Evolutionary conservation across 345 rosid genomes (phyloP).

Genomic region (Arabidopsis arenosa): DNA sequence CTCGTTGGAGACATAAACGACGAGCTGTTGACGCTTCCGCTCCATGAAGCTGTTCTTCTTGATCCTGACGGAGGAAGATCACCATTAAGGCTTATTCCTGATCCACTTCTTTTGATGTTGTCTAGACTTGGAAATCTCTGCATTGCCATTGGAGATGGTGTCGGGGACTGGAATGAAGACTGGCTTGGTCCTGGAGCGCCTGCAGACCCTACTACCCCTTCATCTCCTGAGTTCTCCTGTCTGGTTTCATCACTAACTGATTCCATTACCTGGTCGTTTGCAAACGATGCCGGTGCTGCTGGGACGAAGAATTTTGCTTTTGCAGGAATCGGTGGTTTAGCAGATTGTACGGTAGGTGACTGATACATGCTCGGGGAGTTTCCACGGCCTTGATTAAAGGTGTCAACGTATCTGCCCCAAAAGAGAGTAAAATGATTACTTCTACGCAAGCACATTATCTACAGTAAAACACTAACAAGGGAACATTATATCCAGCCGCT

Average conservation of each 20-base stretch:
- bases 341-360: constrained; percentile 67
- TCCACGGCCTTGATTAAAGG: constrained; percentile 71
- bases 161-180: constrained; percentile 47
- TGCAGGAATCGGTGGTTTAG: constrained; percentile 69
- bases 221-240: constrained; percentile 47
- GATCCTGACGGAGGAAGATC: constrained; percentile 48
- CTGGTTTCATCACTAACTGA: constrained; percentile 56
- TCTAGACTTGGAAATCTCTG: constrained; percentile 77
- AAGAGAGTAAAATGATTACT: neutral
- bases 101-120: constrained; percentile 53
- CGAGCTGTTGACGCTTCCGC: constrained; percentile 65
- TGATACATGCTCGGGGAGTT: constrained; percentile 70
- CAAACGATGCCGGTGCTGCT: constrained; percentile 48
- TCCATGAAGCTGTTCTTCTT: constrained; percentile 87
- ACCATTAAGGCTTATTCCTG: constrained; percentile 38
- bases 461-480: constrained; percentile 10
- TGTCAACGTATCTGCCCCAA: constrained; percentile 42
- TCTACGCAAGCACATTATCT: constrained; percentile 17
- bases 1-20: constrained; percentile 48
- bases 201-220: constrained; percentile 33
- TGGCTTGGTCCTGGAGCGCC: constrained; percentile 33
- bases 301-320: constrained; percentile 91
- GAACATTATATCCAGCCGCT: neutral
- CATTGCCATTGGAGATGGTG: constrained; percentile 52
- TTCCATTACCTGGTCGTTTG: constrained; percentile 57